Evolutionary conservation across 192 early-diverging fungal species (phyloP), one percentile per base, ranked within the genome.

Genomic region (Coemansia sp.): DNA sequence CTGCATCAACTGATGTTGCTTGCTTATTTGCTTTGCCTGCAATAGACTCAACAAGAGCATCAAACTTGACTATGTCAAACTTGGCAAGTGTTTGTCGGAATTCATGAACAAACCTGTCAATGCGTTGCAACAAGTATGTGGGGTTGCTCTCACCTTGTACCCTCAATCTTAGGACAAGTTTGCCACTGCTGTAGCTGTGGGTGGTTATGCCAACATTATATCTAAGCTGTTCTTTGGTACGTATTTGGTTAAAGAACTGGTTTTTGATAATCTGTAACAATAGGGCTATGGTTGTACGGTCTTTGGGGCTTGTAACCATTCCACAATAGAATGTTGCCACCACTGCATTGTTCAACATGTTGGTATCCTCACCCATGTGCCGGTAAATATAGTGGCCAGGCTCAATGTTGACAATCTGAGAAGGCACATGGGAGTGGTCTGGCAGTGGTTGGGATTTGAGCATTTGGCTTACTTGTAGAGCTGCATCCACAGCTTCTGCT

Each of bases 211-310:
- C 6, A 19, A 58, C 60, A 11, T 73, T 57, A 62, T 89, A 90
- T 0, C 91, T 90, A 16, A 92, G 79, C 66, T 91, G 87, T 62
- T 91, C 90, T 60, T 97, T 91, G 7, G 94, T 97, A 17, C 94
- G 85, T 39, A 98, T 69, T 58, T 93, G 88, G 70, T 92, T 86
- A 78, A 96, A 98, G 59, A 85, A 88, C n/a, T 90, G 91, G 65
- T 93, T 90, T 25, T 87, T 71, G 3, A 85, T 69, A 52, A 96
- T 89, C 38, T 90, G 87, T 0, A 77, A 79, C 53, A 97, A 62
- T 26, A 97, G 77, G 47, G 69, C 68, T 9, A 91, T 62, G 0
- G 82, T 68, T 21, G 82, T 82, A 21, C 87, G 84, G 23, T 87
- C 72, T n/a, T 79, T 57, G 35, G 64, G 77, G 49, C 94, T 72